Conservation (phyloP, 2,329 filamentous ascomycete species). For the Ascochyta fabae region DNA sequence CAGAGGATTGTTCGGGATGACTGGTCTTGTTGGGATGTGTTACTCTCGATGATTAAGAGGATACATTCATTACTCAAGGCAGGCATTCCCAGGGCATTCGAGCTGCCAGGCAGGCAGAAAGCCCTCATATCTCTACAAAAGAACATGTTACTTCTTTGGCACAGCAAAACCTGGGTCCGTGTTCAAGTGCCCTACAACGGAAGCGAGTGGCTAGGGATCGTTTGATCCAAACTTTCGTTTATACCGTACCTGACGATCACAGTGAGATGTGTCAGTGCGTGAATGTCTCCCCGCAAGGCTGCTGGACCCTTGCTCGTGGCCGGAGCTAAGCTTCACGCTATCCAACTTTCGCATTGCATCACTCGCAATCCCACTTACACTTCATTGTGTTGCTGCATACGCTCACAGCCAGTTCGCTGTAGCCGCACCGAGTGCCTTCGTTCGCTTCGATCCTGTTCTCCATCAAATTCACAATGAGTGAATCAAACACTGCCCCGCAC, state of each 20-base stretch:
- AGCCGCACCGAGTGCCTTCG: background rate
- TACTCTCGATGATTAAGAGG: too few relatives aligned
- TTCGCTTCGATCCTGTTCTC: background rate
- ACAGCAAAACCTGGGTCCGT: too few relatives aligned
- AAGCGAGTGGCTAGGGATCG: background rate
- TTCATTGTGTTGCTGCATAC: background rate
- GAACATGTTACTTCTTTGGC: too few relatives aligned
- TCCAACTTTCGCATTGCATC: constrained; percentile 23
- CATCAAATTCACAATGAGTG: constrained; percentile 26
- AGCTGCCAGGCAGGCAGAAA: too few relatives aligned
- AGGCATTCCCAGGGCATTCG: too few relatives aligned
- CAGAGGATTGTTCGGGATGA: too few relatives aligned
- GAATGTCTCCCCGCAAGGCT: constrained; percentile 22
- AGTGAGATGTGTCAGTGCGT: constrained; percentile 19
- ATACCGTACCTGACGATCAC: constrained; percentile 20
- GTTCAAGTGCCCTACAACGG: background rate
- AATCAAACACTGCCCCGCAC: constrained; percentile 37
- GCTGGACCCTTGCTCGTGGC: constrained; percentile 21
- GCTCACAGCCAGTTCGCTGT: background rate
- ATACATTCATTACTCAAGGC: too few relatives aligned
- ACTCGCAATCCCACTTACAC: constrained; percentile 2
- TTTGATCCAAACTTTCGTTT: background rate
- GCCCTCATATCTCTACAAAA: too few relatives aligned
- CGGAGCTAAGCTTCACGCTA: constrained; percentile 24
- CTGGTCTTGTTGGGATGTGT: too few relatives aligned